phyloP scores from a whole-genome alignment of 208 protist genomes.

The Phytomonas sp. region DNA sequence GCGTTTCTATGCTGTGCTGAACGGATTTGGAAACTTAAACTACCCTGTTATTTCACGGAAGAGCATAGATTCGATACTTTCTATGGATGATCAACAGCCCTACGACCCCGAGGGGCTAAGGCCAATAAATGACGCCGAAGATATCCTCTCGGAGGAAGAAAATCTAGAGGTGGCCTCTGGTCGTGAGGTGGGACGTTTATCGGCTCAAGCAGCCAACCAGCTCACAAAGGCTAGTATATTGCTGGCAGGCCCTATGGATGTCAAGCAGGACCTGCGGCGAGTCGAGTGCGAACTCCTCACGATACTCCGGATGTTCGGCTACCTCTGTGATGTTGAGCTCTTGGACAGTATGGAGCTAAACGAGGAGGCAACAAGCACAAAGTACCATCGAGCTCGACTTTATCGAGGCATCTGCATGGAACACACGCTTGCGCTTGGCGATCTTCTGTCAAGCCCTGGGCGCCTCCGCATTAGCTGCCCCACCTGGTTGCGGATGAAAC shows the following conservation, averaged over 20 bases:
- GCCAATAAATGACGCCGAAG: conserved; percentile 18
- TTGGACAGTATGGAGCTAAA: neutral
- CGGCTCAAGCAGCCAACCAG: conserved; percentile 15
- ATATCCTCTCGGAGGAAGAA: conserved; percentile 18
- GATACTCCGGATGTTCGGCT: conserved; percentile 56
- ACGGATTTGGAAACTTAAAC: conserved; percentile 41
- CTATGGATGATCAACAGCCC: conserved; percentile 19
- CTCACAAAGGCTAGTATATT: conserved; percentile 30
- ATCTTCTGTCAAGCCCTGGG: conserved; percentile 11
- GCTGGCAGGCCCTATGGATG: conserved; percentile 39
- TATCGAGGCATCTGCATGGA: conserved; percentile 26
- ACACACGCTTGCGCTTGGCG: conserved; percentile 23
- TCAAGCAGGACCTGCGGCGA: conserved; percentile 21
- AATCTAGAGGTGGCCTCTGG: conserved; percentile 1
- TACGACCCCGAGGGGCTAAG: conserved; percentile 16
- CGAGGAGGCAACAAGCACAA: neutral
- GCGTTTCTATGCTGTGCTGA: conserved; percentile 39
- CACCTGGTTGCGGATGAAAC: neutral
- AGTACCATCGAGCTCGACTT: neutral
- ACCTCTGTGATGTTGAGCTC: conserved; percentile 56
- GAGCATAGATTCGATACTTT: conserved; percentile 20
- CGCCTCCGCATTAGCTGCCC: conserved; percentile 21
- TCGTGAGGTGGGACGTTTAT: conserved; percentile 9
- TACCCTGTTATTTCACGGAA: conserved; percentile 32
- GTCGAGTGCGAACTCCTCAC: conserved; percentile 62